Conservation (phyloP, 2,329 filamentous ascomycete species). For the Xylaria sp. region DNA sequence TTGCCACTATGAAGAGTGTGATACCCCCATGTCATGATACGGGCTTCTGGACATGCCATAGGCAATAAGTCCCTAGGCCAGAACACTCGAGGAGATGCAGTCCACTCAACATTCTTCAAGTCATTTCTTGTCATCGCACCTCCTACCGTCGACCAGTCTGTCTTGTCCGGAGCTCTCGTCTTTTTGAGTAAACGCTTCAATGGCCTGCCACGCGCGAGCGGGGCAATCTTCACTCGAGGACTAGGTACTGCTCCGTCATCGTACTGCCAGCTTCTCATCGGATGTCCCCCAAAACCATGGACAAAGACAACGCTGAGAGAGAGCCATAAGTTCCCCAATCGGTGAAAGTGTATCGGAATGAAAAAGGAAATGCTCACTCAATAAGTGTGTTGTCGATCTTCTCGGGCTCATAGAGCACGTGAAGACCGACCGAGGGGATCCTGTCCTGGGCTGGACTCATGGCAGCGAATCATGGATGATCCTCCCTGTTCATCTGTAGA, state of each 20-base stretch:
- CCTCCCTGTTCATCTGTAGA: slow-evolving; percentile 12
- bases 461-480: slow-evolving; percentile 19
- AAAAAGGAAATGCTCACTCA: slow-evolving; percentile 24
- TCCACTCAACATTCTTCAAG: slow-evolving; percentile 4
- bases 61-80: slow-evolving; percentile 36
- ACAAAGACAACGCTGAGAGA: slow-evolving; percentile 30
- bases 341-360: not conserved
- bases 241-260: slow-evolving; percentile 6
- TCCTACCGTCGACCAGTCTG: not conserved
- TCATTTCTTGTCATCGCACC: not conserved
- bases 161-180: slow-evolving; percentile 13
- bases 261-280: slow-evolving; percentile 35
- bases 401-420: slow-evolving; percentile 33
- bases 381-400: slow-evolving; percentile 20
- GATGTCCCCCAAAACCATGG: slow-evolving; percentile 39
- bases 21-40: slow-evolving; percentile 37
- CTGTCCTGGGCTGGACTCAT: slow-evolving; percentile 28
- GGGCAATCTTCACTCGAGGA: not conserved
- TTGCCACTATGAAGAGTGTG: slow-evolving; percentile 25
- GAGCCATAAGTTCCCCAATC: slow-evolving; percentile 4
- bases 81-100: slow-evolving; percentile 3
- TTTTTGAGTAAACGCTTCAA: slow-evolving; percentile 19
- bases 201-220: slow-evolving; percentile 12
- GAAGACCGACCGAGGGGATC: slow-evolving; percentile 33
- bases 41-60: slow-evolving; percentile 26